Evolutionary conservation across 176 grass and related monocot species (phyloP).

Genomic region (Musa beccarii): DNA sequence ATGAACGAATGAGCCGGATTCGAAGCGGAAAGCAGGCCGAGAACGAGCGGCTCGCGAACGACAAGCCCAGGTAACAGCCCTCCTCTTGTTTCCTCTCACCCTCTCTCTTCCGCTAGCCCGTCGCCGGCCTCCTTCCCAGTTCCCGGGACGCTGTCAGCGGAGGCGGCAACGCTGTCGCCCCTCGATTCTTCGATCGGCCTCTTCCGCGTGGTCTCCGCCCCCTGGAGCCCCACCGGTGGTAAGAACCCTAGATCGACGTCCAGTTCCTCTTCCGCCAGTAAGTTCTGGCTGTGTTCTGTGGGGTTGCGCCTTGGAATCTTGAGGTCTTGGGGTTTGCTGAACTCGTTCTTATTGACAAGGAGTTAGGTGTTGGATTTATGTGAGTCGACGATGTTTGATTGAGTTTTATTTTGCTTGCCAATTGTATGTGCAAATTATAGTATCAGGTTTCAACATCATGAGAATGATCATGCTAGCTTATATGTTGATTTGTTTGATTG

Average conservation of each 20-base stretch:
- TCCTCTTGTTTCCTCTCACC: not conserved
- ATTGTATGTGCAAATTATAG: not conserved
- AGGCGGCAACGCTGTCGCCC: not conserved
- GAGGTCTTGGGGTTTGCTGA: not conserved
- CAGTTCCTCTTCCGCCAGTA: not conserved
- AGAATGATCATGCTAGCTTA: no score
- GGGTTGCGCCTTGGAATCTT: not conserved
- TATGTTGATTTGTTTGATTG: no score
- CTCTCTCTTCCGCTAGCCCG: not conserved
- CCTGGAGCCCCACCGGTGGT: not conserved
- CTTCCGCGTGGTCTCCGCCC: no score
- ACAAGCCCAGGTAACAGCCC: not conserved
- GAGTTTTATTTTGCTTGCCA: not conserved
- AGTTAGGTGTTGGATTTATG: not conserved
- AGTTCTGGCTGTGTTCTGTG: not conserved
- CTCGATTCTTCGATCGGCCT: not conserved
- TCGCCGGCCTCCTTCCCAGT: not conserved
- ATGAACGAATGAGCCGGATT: no score
- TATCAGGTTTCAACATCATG: no score
- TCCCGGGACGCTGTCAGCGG: not conserved
- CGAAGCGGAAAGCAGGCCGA: no score
- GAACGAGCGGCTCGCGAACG: no score
- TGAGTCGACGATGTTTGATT: not conserved
- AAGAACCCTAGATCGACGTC: not conserved
- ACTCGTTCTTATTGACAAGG: not conserved